phyloP scores from a whole-genome alignment of 257 asterid genomes.

The Cruciata laevipes region DNA sequence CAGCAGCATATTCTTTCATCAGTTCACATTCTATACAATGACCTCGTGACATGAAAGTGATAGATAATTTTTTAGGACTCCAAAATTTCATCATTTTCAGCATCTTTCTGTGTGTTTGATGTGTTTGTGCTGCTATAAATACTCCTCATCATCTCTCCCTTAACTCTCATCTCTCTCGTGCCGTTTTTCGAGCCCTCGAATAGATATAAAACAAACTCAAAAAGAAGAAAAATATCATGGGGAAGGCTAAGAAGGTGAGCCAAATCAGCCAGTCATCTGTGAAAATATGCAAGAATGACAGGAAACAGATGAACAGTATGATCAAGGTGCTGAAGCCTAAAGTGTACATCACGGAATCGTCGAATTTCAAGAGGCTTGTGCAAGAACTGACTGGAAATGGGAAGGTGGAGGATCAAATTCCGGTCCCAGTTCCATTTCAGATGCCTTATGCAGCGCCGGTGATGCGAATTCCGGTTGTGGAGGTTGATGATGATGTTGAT shows the following conservation, averaged over 20 bases:
- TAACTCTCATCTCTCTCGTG: slow-evolving; percentile 7
- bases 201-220: background rate
- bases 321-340: slow-evolving; percentile 36
- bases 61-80: slow-evolving; percentile 19
- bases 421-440: background rate
- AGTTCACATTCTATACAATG: slow-evolving; percentile 13
- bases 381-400: slow-evolving; percentile 45
- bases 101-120: slow-evolving; percentile 23
- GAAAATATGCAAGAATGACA: slow-evolving; percentile 30
- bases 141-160: slow-evolving; percentile 1
- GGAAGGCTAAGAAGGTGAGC: slow-evolving; percentile 22
- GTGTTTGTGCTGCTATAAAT: background rate
- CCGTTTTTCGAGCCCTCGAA: background rate
- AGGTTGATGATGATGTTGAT: slow-evolving; percentile 3
- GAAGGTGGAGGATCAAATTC: background rate
- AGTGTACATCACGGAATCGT: slow-evolving; percentile 36
- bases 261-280: slow-evolving; percentile 14
- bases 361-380: slow-evolving; percentile 47
- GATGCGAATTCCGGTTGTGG: slow-evolving; percentile 11
- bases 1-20: slow-evolving; percentile 23
- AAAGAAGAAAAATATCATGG: slow-evolving; percentile 23
- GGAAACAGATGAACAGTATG: slow-evolving; percentile 28
- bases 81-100: slow-evolving; percentile 34
- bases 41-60: slow-evolving; percentile 12
- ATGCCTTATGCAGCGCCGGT: slow-evolving; percentile 13